Evolutionary conservation across 2,329 filamentous ascomycete genomes (phyloP).

Genomic region (Chaetomiaceae sp.): DNA sequence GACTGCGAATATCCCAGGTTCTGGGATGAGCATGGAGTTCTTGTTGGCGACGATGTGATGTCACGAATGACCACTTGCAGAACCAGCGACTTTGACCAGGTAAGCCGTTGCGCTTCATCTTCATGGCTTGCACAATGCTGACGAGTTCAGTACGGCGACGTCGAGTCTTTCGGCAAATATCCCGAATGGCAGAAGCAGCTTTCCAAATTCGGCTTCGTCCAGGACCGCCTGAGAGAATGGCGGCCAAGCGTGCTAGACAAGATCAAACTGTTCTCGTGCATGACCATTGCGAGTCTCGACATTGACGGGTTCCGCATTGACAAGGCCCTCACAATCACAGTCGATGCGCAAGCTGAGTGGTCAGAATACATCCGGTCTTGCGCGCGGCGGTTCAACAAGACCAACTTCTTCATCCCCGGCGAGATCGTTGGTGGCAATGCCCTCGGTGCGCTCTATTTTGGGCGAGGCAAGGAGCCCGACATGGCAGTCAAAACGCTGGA

Average conservation of each 20-base stretch:
- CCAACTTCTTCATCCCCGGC: constrained; percentile 61
- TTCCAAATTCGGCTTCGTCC: constrained; percentile 61
- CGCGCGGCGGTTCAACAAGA: constrained; percentile 52
- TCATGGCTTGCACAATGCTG: not conserved
- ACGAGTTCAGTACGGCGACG: constrained; percentile 50
- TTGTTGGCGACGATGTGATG: constrained; percentile 44
- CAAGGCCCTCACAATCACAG: constrained; percentile 60
- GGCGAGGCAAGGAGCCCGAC: constrained; percentile 48
- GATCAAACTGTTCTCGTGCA: constrained; percentile 58
- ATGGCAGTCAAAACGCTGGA: constrained; percentile 32
- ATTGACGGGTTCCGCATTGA: constrained; percentile 64
- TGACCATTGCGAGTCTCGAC: constrained; percentile 57
- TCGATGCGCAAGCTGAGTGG: constrained; percentile 57
- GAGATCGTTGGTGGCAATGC: constrained; percentile 60
- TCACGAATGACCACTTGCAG: constrained; percentile 49
- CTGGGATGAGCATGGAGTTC: constrained; percentile 54
- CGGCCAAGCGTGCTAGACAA: constrained; percentile 51
- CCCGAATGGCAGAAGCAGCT: constrained; percentile 60
- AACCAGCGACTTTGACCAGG: constrained; percentile 55
- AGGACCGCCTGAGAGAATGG: constrained; percentile 64
- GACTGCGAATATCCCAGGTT: constrained; percentile 56
- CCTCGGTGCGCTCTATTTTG: constrained; percentile 55
- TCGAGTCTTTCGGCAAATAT: constrained; percentile 58
- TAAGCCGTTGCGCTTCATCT: not conserved
- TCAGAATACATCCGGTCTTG: constrained; percentile 54